Conservation (phyloP, 75 land plant species). For the Pinus taeda region DNA sequence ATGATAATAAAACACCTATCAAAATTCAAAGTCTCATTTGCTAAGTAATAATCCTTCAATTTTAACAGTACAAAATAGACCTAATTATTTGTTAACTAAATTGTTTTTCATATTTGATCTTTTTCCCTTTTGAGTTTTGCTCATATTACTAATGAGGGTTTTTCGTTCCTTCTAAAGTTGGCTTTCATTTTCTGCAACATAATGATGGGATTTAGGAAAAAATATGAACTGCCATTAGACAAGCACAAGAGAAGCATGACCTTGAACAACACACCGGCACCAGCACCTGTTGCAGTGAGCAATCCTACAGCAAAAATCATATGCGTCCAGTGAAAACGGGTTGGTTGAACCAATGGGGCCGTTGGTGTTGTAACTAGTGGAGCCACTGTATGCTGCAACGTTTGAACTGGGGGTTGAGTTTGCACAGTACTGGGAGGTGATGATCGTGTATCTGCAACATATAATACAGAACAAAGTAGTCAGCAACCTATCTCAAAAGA, state of each 20-base stretch:
- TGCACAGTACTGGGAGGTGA: constrained; percentile 24
- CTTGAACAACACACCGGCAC: constrained; percentile 66
- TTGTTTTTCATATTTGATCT: not conserved
- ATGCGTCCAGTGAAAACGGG: constrained; percentile 57
- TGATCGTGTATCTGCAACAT: constrained; percentile 25
- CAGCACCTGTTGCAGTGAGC: constrained; percentile 63
- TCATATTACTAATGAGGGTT: not conserved
- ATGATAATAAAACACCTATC: not conserved
- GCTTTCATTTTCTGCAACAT: constrained; percentile 5
- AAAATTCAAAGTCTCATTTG: not conserved
- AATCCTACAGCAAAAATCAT: constrained; percentile 49
- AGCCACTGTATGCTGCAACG: constrained; percentile 11
- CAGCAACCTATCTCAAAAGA: not conserved
- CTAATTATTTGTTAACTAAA: not conserved
- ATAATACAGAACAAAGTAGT: not conserved
- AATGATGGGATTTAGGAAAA: not conserved
- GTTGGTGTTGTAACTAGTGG: constrained; percentile 17
- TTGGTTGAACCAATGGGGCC: not conserved
- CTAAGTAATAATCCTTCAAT: not conserved
- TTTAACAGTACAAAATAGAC: not conserved
- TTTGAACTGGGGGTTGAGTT: constrained; percentile 21
- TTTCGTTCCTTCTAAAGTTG: not conserved
- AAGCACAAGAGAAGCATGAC: constrained; percentile 18
- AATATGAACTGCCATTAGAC: not conserved
- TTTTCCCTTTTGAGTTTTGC: not conserved